These are phyloP conservation scores for Ophiostoma perfectum DNA, from an alignment of 2,329 filamentous ascomycete species.

Conservation along the genomic window DNA sequence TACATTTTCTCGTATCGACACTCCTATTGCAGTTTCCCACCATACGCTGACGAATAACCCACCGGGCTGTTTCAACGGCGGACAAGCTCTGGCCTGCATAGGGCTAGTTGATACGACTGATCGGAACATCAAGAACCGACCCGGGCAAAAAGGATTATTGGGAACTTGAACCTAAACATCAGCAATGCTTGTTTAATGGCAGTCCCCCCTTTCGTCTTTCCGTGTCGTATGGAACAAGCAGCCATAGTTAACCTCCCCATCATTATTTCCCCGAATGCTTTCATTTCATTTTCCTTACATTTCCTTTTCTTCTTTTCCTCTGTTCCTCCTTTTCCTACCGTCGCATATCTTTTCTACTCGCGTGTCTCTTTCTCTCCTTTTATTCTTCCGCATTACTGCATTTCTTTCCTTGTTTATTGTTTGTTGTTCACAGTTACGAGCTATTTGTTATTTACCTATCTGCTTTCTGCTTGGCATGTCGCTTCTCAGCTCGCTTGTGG, in stretches of 20 bases:
- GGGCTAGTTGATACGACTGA: background rate
- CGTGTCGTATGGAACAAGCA: conserved; percentile 14
- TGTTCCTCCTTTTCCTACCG: background rate
- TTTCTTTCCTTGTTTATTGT: background rate
- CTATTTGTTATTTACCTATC: conserved; percentile 13
- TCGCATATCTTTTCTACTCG: background rate
- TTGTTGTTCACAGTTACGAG: conserved; percentile 20
- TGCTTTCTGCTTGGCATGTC: conserved; percentile 33
- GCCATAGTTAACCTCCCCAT: background rate
- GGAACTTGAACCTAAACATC: background rate
- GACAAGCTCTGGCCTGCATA: background rate
- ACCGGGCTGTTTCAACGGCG: background rate
- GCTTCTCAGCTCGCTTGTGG: conserved; percentile 35
- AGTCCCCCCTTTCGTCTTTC: background rate
- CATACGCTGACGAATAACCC: background rate
- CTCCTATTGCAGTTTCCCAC: background rate
- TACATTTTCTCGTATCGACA: background rate
- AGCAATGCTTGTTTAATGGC: background rate
- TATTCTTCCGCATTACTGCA: background rate
- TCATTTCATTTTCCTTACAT: background rate
- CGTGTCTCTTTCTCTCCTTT: background rate
- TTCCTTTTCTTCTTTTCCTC: background rate
- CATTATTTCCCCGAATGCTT: background rate
- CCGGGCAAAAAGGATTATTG: conserved; percentile 1
- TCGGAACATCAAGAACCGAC: conserved; percentile 6